These are phyloP conservation scores for Scleroderma bovista DNA, from an alignment of 768 basidiomycete species.

Conservation along the genomic window DNA sequence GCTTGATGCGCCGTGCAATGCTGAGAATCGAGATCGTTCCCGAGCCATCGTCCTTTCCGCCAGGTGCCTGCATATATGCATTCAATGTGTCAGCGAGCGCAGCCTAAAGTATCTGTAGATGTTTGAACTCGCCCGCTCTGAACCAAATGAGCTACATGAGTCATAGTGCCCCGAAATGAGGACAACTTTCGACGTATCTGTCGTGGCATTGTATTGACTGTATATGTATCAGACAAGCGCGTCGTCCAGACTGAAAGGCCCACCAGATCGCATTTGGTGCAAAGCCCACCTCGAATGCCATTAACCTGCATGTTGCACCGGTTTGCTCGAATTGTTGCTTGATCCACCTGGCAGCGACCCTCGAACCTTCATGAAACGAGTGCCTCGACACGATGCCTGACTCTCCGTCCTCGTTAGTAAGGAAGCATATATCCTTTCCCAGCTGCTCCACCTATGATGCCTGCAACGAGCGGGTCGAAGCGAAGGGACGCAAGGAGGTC, in stretches of 20 bases:
- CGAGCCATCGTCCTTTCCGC: slow-evolving; percentile 60
- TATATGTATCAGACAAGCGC: slow-evolving; percentile 3
- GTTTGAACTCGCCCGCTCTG: slow-evolving; percentile 38
- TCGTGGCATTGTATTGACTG: slow-evolving; percentile 55
- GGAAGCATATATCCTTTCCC: slow-evolving; percentile 76
- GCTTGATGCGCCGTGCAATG: slow-evolving; percentile 71
- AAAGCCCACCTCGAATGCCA: slow-evolving; percentile 64
- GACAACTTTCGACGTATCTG: slow-evolving; percentile 56
- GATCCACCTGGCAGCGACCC: slow-evolving; percentile 59
- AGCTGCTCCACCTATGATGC: slow-evolving; percentile 59
- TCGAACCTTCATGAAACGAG: slow-evolving; percentile 65
- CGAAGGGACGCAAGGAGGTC: slow-evolving; percentile 51
- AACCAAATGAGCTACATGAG: slow-evolving; percentile 85
- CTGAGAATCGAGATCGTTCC: slow-evolving; percentile 70
- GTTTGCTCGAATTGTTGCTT: slow-evolving; percentile 65
- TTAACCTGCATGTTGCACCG: slow-evolving; percentile 69
- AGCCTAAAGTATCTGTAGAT: background rate
- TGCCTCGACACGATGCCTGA: slow-evolving; percentile 78
- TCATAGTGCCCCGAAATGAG: slow-evolving; percentile 88
- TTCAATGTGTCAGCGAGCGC: background rate
- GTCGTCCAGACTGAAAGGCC: too few relatives aligned
- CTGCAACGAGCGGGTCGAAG: slow-evolving; percentile 66
- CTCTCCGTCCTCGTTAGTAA: slow-evolving; percentile 77
- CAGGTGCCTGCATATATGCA: slow-evolving; percentile 31
- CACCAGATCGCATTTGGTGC: slow-evolving; percentile 90